phyloP scores from a whole-genome alignment of 306 rosid genomes.

The Adenanthera pavonina region DNA sequence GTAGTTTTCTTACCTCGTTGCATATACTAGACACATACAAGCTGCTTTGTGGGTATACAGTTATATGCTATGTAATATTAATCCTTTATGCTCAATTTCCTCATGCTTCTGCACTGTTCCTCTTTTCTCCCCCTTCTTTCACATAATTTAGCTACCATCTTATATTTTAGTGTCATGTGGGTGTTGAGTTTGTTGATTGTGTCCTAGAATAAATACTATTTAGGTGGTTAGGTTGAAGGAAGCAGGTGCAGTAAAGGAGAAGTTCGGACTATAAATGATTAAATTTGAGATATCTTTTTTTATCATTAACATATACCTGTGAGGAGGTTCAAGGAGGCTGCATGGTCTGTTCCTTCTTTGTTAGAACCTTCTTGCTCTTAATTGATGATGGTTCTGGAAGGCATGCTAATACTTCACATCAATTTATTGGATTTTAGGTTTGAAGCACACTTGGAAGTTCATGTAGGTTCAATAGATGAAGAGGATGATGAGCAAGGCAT shows the following conservation, averaged over 20 bases:
- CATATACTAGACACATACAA: background rate
- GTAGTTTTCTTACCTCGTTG: too few species aligned
- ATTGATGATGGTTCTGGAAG: conserved; percentile 25
- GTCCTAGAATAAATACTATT: background rate
- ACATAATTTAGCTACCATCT: background rate
- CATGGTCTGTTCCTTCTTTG: background rate
- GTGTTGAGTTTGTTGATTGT: background rate
- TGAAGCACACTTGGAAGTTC: conserved; percentile 99
- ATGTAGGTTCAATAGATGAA: conserved; percentile 93
- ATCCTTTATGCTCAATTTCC: background rate
- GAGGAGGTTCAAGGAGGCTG: background rate
- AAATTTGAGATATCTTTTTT: background rate
- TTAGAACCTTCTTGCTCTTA: background rate
- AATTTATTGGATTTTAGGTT: conserved; percentile 65
- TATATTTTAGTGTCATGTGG: background rate
- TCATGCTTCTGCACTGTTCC: background rate
- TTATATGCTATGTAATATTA: background rate
- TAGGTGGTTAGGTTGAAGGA: background rate
- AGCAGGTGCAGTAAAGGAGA: background rate
- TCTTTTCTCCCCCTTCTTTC: background rate
- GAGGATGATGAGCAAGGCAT: conserved; percentile 98
- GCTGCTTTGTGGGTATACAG: background rate
- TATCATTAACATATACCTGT: background rate
- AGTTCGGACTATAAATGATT: background rate
- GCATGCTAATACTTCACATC: conserved; percentile 23